Percentiles rank a stretch among this genome's conserved stretches.
Conservation (phyloP, 1,284 basidiomycete genomes). For the Rhodotorula sp. region DNA sequence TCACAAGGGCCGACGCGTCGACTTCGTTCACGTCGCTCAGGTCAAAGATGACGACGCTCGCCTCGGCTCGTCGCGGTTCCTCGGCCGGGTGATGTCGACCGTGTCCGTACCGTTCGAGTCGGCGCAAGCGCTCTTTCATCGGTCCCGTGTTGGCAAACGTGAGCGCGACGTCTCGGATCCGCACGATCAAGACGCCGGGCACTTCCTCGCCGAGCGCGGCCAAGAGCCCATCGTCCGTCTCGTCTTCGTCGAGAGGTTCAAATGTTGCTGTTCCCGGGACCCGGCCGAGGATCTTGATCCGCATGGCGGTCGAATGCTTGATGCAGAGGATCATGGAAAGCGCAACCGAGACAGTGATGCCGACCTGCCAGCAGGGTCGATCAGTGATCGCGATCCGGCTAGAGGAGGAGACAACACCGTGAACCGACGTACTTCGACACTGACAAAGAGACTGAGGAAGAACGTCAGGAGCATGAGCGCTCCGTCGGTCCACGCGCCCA, state of each 20-base stretch:
- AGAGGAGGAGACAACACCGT: not conserved
- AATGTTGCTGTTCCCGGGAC: conserved; percentile 55
- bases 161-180: conserved; percentile 69
- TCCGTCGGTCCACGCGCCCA: conserved; percentile 83
- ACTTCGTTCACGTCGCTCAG: conserved; percentile 60
- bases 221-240: conserved; percentile 50
- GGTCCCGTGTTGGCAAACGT: conserved; percentile 89
- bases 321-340: conserved; percentile 84
- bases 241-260: conserved; percentile 57
- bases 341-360: conserved; percentile 77
- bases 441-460: conserved; percentile 71
- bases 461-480: conserved; percentile 81
- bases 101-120: conserved; percentile 59
- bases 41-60: conserved; percentile 79
- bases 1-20: conserved; percentile 63
- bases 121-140: conserved; percentile 74
- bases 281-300: conserved; percentile 73
- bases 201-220: conserved; percentile 59
- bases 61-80: conserved; percentile 68
- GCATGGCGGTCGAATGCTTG: conserved; percentile 70
- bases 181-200: conserved; percentile 73
- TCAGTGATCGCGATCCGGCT: not conserved
- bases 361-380: conserved; percentile 47
- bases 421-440: conserved; percentile 61
- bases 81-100: conserved; percentile 76